Evolutionary conservation across 75 land plant genomes (phyloP).

Genomic region (Pseudotsuga menziesii): DNA sequence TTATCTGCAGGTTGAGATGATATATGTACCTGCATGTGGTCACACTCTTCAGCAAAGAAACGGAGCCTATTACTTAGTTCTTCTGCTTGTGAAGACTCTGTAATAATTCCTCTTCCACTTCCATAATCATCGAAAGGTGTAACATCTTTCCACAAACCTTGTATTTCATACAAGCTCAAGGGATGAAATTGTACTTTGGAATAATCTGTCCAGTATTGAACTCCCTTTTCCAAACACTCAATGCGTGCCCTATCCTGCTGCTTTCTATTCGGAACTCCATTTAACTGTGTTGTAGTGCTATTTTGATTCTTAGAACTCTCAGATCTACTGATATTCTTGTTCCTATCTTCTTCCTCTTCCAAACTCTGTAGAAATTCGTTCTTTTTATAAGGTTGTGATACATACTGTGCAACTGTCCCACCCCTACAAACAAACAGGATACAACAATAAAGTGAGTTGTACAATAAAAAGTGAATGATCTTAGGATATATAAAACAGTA

Average conservation of each 20-base stretch:
- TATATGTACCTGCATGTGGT: constrained; percentile 77
- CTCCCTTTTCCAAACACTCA: constrained; percentile 59
- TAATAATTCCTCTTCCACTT: constrained; percentile 61
- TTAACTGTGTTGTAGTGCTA: constrained; percentile 5
- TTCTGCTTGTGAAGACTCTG: constrained; percentile 41
- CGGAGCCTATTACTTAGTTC: constrained; percentile 71
- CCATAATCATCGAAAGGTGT: constrained; percentile 75
- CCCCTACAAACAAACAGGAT: constrained; percentile 42
- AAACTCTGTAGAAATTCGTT: constrained; percentile 80
- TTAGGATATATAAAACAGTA: background rate
- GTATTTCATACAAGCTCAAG: constrained; percentile 65
- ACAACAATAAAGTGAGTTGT: background rate
- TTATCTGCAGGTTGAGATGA: background rate
- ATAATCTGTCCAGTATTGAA: constrained; percentile 87
- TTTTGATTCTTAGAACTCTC: constrained; percentile 4
- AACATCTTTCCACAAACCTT: constrained; percentile 57
- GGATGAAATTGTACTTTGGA: constrained; percentile 90
- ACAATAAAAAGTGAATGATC: background rate
- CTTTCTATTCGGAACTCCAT: constrained; percentile 11
- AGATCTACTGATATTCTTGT: background rate
- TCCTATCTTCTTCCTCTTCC: constrained; percentile 56
- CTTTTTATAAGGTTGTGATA: constrained; percentile 56
- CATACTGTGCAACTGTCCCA: constrained; percentile 50
- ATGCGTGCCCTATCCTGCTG: constrained; percentile 39
- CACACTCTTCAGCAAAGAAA: constrained; percentile 91